phyloP scores from a whole-genome alignment of 2,329 filamentous ascomycete species.

The Hypoxylon sp. region DNA sequence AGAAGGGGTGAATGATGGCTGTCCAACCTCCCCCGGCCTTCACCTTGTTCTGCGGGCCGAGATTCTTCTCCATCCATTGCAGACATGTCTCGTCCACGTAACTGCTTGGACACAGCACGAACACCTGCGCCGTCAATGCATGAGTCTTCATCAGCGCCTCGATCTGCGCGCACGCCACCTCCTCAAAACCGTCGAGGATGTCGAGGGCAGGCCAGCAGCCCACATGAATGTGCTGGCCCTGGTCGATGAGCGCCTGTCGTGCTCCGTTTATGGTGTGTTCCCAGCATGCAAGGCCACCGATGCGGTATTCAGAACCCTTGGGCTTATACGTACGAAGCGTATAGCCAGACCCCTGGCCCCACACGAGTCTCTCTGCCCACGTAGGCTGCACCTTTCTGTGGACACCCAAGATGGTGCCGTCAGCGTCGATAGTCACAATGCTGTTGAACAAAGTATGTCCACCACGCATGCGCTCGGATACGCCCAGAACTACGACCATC shows the following conservation, averaged over 20 bases:
- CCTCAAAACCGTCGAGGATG: conserved; percentile 49
- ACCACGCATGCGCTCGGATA: conserved; percentile 29
- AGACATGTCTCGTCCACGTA: conserved; percentile 53
- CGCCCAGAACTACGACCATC: conserved; percentile 16
- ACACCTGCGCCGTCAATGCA: conserved; percentile 54
- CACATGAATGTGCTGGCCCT: conserved; percentile 42
- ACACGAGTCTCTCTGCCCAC: conserved; percentile 43
- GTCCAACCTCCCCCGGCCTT: conserved; percentile 44
- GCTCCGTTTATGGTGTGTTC: conserved; percentile 46
- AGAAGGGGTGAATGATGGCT: conserved; percentile 45
- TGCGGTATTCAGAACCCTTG: conserved; percentile 25
- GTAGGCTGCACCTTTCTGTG: conserved; percentile 48
- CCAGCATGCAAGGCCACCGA: conserved; percentile 46
- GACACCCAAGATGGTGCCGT: conserved; percentile 41
- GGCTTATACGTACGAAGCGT: conserved; percentile 38
- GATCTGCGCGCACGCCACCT: conserved; percentile 52
- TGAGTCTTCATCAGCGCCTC: conserved; percentile 57
- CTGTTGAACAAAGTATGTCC: conserved; percentile 45
- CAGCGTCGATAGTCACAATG: conserved; percentile 40
- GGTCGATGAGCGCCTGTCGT: conserved; percentile 43
- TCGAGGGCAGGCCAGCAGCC: conserved; percentile 45
- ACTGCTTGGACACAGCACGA: conserved; percentile 52
- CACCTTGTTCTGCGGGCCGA: conserved; percentile 43
- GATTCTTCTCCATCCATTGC: conserved; percentile 47
- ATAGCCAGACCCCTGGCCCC: conserved; percentile 43